Evolutionary conservation across 2,329 filamentous ascomycete genomes (phyloP).

Genomic region (Xylariaceae sp.): DNA sequence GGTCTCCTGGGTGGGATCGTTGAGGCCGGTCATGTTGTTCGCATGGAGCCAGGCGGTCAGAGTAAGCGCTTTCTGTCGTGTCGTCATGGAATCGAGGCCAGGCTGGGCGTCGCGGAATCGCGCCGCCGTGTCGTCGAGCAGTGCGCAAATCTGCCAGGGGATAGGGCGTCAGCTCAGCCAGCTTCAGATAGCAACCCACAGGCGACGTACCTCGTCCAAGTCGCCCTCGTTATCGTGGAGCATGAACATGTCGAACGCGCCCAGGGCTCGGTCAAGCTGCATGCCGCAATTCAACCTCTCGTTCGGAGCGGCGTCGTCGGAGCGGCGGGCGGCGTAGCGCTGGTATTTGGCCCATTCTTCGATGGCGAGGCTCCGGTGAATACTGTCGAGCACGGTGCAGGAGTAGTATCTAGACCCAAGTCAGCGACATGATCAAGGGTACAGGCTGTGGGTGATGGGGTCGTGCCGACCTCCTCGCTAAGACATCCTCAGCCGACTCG

Average conservation of each 20-base stretch:
- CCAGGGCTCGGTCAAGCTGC: constrained; percentile 64
- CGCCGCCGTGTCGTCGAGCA: constrained; percentile 56
- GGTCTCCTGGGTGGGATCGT: constrained; percentile 47
- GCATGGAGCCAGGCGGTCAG: constrained; percentile 63
- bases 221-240: constrained; percentile 66
- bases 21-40: constrained; percentile 63
- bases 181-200: not conserved
- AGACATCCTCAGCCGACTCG: constrained; percentile 59
- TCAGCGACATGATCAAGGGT: constrained; percentile 3
- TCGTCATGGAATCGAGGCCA: constrained; percentile 47
- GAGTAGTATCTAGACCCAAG: constrained; percentile 55
- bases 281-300: constrained; percentile 39
- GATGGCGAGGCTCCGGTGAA: constrained; percentile 75
- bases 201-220: constrained; percentile 53
- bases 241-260: constrained; percentile 85
- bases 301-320: constrained; percentile 12
- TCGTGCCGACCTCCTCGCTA: constrained; percentile 47
- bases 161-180: not conserved
- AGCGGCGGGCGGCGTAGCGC: constrained; percentile 21
- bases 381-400: constrained; percentile 63
- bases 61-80: constrained; percentile 58
- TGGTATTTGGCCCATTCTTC: constrained; percentile 62
- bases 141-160: constrained; percentile 44
- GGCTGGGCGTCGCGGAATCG: constrained; percentile 47
- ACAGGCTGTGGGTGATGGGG: not conserved